phyloP scores from a whole-genome alignment of 2,329 filamentous ascomycete genomes.

The Hymenoscyphus occultus region DNA sequence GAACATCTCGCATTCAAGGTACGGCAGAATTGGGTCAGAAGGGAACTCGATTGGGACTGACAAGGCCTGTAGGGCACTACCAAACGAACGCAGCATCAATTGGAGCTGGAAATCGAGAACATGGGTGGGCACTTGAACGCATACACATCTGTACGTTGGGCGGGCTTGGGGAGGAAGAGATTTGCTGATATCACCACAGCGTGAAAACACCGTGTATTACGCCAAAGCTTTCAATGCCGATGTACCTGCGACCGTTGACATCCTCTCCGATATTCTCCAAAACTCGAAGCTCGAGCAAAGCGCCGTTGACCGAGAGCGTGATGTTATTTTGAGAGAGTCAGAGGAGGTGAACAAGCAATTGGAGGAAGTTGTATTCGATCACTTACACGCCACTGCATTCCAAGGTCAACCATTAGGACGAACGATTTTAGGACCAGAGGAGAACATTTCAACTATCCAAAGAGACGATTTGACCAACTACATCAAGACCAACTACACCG shows the following conservation, averaged over 20 bases:
- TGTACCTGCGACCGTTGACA: constrained; percentile 93
- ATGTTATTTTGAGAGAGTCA: constrained; percentile 97
- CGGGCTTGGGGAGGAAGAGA: constrained; percentile 13
- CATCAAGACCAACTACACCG: constrained; percentile 99
- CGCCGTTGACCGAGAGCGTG: constrained; percentile 95
- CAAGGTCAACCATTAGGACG: constrained; percentile 94
- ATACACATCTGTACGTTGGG: constrained; percentile 86
- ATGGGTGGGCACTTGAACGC: constrained; percentile 99
- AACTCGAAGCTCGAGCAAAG: constrained; percentile 95
- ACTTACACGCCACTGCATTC: constrained; percentile 97
- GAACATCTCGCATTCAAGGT: constrained; percentile 99
- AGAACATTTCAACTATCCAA: constrained; percentile 97
- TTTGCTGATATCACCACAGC: constrained; percentile 48
- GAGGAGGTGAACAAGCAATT: constrained; percentile 99
- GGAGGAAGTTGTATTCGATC: constrained; percentile 99
- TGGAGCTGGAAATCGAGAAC: constrained; percentile 99
- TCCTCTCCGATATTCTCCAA: constrained; percentile 97
- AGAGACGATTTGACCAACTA: constrained; percentile 88
- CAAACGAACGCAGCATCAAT: constrained; percentile 91
- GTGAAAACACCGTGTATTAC: constrained; percentile 99
- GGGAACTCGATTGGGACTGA: constrained; percentile 24
- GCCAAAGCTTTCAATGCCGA: constrained; percentile 99
- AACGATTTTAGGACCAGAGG: constrained; percentile 93
- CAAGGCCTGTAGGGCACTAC: constrained; percentile 68
- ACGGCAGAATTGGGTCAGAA: constrained; percentile 34